Conservation (phyloP, 106 monocot genomes). For the Apostasia shenzhenica region DNA sequence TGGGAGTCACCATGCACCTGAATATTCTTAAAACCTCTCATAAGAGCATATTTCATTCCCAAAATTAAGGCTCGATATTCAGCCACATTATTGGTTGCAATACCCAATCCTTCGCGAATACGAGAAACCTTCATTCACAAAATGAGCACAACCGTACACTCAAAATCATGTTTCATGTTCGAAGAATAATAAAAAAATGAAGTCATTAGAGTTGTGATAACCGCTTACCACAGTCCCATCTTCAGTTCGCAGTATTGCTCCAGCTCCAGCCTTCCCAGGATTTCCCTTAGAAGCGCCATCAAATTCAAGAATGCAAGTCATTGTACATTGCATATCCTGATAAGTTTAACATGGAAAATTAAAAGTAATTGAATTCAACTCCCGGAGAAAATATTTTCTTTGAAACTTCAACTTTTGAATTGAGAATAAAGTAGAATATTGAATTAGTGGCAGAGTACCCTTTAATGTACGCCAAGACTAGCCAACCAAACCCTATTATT, state of each 20-base stretch:
- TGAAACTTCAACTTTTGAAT: no score
- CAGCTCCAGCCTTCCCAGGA: constrained; percentile 25
- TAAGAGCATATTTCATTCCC: constrained; percentile 52
- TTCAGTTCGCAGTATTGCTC: constrained; percentile 11
- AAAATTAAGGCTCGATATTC: constrained; percentile 70
- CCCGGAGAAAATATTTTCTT: no score
- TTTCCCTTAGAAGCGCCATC: constrained; percentile 30
- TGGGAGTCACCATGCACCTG: constrained; percentile 60
- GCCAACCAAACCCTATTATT: no score
- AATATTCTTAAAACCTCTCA: constrained; percentile 58
- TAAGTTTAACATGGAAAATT: no score
- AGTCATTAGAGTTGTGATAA: background rate
- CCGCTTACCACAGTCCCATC: constrained; percentile 15
- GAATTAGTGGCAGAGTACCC: no score
- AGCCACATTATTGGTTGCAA: constrained; percentile 66
- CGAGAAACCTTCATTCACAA: constrained; percentile 38
- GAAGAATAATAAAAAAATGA: background rate
- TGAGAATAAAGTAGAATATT: no score
- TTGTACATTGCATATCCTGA: background rate
- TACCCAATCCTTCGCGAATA: constrained; percentile 64
- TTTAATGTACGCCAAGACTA: no score
- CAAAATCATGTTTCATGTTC: background rate
- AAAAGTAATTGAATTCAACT: no score
- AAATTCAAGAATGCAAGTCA: constrained; percentile 18
- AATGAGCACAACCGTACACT: background rate